phyloP scores from a whole-genome alignment of 495 filamentous ascomycete genomes.

The Lasiosphaeriaceae sp. region DNA sequence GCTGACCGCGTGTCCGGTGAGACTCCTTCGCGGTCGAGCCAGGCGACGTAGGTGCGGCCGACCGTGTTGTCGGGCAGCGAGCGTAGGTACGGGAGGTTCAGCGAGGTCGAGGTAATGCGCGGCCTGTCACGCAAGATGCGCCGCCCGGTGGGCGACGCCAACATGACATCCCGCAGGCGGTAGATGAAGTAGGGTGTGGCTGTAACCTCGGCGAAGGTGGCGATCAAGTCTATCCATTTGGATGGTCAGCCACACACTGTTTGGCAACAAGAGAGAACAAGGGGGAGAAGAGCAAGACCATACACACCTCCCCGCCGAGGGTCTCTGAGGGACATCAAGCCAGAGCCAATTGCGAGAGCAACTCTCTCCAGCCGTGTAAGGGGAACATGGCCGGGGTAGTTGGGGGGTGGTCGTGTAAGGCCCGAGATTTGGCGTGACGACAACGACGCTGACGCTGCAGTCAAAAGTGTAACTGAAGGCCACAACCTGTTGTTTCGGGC shows the following conservation, averaged over 20 bases:
- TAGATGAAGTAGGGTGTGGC: conserved; percentile 93
- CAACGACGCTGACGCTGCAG: neutral
- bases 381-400: conserved; percentile 90
- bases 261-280: neutral
- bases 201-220: conserved; percentile 87
- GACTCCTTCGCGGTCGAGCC: conserved; percentile 90
- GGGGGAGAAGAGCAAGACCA: too few relatives aligned
- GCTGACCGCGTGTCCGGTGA: conserved; percentile 78
- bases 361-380: conserved; percentile 72
- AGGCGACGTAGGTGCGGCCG: conserved; percentile 77
- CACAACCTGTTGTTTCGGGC: conserved; percentile 4
- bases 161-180: conserved; percentile 89
- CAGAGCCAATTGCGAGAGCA: conserved; percentile 77
- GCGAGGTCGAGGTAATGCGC: conserved; percentile 75
- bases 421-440: conserved; percentile 58
- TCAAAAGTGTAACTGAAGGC: neutral
- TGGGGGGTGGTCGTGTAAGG: conserved; percentile 74
- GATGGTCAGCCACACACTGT: conserved; percentile 6
- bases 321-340: conserved; percentile 71
- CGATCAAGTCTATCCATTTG: conserved; percentile 71
- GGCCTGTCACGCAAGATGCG: conserved; percentile 88
- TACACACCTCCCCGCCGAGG: conserved; percentile 68
- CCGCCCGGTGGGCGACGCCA: conserved; percentile 74
- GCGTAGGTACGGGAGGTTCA: conserved; percentile 68
- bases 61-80: conserved; percentile 68